Conservation (phyloP, 371 early-diverging fungal genomes). For the Mucor piriformis region DNA sequence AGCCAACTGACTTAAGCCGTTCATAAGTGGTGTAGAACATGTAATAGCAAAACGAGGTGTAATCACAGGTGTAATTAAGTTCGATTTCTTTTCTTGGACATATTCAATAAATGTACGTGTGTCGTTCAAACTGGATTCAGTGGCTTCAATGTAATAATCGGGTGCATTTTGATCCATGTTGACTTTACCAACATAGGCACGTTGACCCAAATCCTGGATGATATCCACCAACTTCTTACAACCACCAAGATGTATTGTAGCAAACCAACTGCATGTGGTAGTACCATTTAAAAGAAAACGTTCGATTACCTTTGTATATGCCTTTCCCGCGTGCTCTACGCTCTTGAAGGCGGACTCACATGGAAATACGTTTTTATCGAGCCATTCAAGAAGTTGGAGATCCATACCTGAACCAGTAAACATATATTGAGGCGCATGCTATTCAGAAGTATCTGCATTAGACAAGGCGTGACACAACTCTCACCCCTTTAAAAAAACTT, state of each 20-base stretch:
- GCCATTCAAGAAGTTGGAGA: constrained; percentile 89
- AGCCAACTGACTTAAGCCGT: constrained; percentile 73
- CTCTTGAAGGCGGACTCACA: constrained; percentile 74
- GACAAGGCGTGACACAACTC: too few relatives aligned
- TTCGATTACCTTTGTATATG: constrained; percentile 68
- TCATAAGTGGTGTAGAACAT: constrained; percentile 72
- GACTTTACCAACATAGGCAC: constrained; percentile 92
- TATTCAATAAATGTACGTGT: constrained; percentile 75
- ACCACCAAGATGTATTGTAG: constrained; percentile 82
- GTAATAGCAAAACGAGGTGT: constrained; percentile 92
- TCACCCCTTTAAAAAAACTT: constrained; percentile 17
- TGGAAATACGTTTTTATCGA: constrained; percentile 85
- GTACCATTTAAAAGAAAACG: constrained; percentile 79
- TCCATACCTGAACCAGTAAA: constrained; percentile 89
- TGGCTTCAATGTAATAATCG: constrained; percentile 72
- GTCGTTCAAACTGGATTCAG: constrained; percentile 63
- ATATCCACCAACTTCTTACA: constrained; percentile 71
- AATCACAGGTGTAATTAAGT: constrained; percentile 73
- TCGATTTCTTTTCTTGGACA: constrained; percentile 32
- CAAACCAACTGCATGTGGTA: constrained; percentile 91
- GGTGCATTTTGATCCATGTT: constrained; percentile 93
- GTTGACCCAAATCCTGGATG: constrained; percentile 76
- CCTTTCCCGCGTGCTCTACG: constrained; percentile 58
- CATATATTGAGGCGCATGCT: constrained; percentile 94
- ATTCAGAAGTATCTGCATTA: neutral